phyloP scores from a whole-genome alignment of 2,329 filamentous ascomycete species.

The Cordyceps cicadae region DNA sequence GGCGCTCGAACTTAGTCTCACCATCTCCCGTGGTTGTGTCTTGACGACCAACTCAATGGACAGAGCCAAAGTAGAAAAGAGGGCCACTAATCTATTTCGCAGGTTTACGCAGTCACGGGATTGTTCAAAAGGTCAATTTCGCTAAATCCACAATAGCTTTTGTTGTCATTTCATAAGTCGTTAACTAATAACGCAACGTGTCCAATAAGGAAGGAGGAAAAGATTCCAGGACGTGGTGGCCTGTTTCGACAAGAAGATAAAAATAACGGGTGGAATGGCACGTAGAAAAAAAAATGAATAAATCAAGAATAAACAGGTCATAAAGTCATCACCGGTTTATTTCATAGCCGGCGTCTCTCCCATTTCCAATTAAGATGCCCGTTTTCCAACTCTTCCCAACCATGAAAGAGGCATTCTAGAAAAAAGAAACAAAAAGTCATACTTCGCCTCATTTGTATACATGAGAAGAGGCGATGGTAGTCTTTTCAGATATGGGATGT shows the following conservation, averaged over 20 bases:
- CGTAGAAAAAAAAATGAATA: constrained; percentile 14
- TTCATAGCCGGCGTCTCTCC: constrained; percentile 5
- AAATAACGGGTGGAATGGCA: constrained; percentile 8
- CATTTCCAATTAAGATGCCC: constrained; percentile 10
- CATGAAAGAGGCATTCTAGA: constrained; percentile 3
- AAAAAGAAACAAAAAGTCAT: constrained; percentile 3
- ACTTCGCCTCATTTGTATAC: not conserved
- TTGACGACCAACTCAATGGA: no score
- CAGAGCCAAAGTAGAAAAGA: no score
- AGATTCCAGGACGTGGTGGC: constrained; percentile 4
- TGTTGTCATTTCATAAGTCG: constrained; percentile 34
- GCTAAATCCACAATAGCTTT: constrained; percentile 19
- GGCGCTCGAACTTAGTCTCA: no score
- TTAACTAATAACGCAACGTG: constrained; percentile 29
- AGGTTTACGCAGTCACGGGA: not conserved
- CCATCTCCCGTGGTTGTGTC: no score
- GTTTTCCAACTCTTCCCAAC: not conserved
- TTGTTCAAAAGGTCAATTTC: not conserved
- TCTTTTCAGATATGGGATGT: not conserved
- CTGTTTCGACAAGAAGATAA: constrained; percentile 5
- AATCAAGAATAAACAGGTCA: constrained; percentile 18
- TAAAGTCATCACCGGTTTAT: constrained; percentile 20
- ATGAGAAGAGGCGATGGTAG: not conserved
- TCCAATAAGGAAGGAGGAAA: constrained; percentile 14
- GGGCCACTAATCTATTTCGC: not conserved